Evolutionary conservation across 345 rosid genomes (phyloP).

Genomic region (Abelmoschus esculentus): DNA sequence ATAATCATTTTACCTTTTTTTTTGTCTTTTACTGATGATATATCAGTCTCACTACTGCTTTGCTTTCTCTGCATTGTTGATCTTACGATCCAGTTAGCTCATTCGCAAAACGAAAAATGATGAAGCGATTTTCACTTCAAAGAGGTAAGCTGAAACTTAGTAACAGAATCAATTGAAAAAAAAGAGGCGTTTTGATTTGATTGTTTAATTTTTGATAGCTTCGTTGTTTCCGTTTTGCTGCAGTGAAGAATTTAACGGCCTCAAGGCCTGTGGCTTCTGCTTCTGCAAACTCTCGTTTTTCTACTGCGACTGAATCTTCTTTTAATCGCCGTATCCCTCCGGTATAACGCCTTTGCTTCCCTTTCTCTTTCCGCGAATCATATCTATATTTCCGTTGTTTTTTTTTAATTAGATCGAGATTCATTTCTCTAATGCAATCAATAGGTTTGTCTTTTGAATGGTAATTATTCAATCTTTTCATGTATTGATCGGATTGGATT

Average conservation of each 20-base stretch:
- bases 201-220: not conserved
- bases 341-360: conserved; percentile 27
- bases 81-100: not conserved
- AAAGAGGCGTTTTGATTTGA: not conserved
- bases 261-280: conserved; percentile 44
- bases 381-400: not conserved
- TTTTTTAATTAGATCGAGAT: not conserved
- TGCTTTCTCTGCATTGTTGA: not conserved
- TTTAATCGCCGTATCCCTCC: conserved; percentile 32
- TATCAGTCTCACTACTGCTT: not conserved
- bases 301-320: conserved; percentile 55
- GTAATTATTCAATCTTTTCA: not conserved
- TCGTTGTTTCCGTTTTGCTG: conserved; percentile 1
- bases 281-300: conserved; percentile 25
- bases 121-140: conserved; percentile 11
- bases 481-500: not conserved
- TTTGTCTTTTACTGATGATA: too few relatives aligned
- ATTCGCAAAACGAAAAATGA: not conserved
- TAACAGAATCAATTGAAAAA: not conserved
- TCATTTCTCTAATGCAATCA: not conserved
- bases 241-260: conserved; percentile 17
- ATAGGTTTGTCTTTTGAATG: not conserved
- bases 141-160: not conserved
- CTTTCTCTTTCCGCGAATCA: not conserved
- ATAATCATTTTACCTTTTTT: too few relatives aligned